Base-by-base conservation (phyloP, 2,329 filamentous ascomycete genomes). In the Colletotrichum lentis region DNA sequence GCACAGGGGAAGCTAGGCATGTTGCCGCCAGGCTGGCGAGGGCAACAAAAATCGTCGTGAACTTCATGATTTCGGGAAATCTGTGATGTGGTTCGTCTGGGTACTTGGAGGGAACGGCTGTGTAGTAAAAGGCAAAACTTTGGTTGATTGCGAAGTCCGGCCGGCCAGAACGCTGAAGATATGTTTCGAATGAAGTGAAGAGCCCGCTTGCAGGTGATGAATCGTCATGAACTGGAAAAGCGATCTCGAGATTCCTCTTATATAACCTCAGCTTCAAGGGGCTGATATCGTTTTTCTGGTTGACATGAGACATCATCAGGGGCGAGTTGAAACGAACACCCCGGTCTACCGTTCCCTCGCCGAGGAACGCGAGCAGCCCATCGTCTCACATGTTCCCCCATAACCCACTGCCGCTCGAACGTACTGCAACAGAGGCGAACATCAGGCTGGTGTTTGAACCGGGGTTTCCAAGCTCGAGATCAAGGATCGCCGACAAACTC, bases 301-400 rank as follows among this genome's bases (percentile, higher is more conserved):
- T 11, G 46, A 44, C 11, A 66, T 57, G 58, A 67, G 59, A 67
- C 64, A 39, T 57, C 16, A 14, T 22, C 37, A 57, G 52, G 64
- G 54, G 59, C 39, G 52, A 53, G 52, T 53, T 63, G 64, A 67
- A 37, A 63, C 64, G 52, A 63, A 57, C 35, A 63, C 59, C 64
- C 64, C 27, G 44, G 59, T 57, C 27, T 6, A 27, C 18, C 5
- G 1, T 27, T 27, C 11, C 16, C 35, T 56, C 41, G 41, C 43
- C n/a, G 11, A 41, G n/a, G 5, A 61, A 61, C 14, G 49, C 47
- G 50, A 54, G 47, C 56, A 41, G 47, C 43, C 14, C 24, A 5
- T 24, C 20, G 57, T 66, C 35, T 66, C 57, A 66, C 11, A 54
- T 16, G 14, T 20, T 49, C 52, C 52, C 14, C 14, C 35, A 1